Percentiles rank a stretch among this genome's conserved stretches.
phyloP scores from a whole-genome alignment of 2,329 filamentous ascomycete species.

The Colletotrichum karsti region DNA sequence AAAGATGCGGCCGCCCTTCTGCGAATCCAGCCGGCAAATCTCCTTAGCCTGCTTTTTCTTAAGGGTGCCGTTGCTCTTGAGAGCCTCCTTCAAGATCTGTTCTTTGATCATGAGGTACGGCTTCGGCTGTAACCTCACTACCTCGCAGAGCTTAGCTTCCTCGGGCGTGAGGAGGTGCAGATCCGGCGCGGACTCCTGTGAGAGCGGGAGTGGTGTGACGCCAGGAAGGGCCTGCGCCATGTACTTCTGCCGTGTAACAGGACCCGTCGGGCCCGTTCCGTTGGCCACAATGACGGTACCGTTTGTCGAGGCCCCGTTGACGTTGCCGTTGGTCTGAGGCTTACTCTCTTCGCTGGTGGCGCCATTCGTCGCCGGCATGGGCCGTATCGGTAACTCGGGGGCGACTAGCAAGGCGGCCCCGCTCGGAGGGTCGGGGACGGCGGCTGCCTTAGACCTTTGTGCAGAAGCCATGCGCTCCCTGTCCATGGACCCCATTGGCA shows the following conservation, averaged over 20 bases:
- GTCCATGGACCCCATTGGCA: constrained; percentile 84
- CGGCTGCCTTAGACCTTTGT: constrained; percentile 74
- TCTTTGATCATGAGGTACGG: constrained; percentile 96
- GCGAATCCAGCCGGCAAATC: constrained; percentile 83
- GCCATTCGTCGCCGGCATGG: constrained; percentile 43
- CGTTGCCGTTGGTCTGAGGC: constrained; percentile 60
- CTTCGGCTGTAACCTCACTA: constrained; percentile 88
- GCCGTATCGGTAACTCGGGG: constrained; percentile 77
- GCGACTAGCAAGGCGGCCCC: constrained; percentile 81
- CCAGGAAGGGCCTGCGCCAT: constrained; percentile 66
- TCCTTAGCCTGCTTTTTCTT: constrained; percentile 96
- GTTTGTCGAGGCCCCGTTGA: constrained; percentile 54
- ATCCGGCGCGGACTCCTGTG: constrained; percentile 81
- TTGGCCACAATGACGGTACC: constrained; percentile 49
- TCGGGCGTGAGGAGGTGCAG: constrained; percentile 86
- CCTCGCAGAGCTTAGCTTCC: constrained; percentile 86
- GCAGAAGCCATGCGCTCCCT: constrained; percentile 78
- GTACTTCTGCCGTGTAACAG: constrained; percentile 59
- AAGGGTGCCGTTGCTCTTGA: constrained; percentile 85
- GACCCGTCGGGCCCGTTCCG: constrained; percentile 37
- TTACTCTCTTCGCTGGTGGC: constrained; percentile 60
- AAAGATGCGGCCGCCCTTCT: constrained; percentile 87
- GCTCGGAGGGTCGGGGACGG: constrained; percentile 72
- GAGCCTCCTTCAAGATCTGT: constrained; percentile 86
- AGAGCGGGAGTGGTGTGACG: constrained; percentile 71